Conservation (phyloP, 805 yeast species). For the Spathaspora sp. region DNA sequence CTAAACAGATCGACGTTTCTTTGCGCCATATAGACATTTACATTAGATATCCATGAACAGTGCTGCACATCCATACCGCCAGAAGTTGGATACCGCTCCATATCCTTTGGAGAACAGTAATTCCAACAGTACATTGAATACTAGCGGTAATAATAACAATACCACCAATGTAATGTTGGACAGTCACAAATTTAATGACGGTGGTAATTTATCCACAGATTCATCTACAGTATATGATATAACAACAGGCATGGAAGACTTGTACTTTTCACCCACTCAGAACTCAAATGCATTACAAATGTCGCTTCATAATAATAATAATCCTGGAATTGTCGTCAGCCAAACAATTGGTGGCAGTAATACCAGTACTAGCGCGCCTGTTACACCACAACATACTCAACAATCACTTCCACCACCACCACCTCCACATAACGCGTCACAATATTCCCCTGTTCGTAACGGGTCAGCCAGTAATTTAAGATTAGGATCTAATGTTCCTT, state of each 20-base stretch:
- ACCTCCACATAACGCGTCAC: neutral
- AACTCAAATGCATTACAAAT: neutral
- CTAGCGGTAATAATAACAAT: neutral
- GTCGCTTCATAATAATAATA: neutral
- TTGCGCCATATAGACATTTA: neutral
- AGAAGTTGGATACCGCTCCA: neutral
- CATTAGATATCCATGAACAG: neutral
- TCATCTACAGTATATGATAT: slow-evolving; percentile 1
- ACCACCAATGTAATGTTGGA: neutral
- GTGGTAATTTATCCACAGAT: neutral
- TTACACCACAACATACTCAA: slow-evolving; percentile 2
- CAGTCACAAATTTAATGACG: neutral
- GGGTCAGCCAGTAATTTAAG: neutral
- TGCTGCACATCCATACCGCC: neutral
- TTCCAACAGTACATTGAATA: neutral
- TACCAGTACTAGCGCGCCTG: neutral
- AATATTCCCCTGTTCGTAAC: neutral
- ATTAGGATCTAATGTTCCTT: slow-evolving; percentile 7
- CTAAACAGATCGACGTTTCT: neutral
- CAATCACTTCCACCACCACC: slow-evolving; percentile 3
- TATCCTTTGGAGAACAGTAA: neutral
- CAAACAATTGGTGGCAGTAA: neutral
- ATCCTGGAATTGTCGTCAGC: neutral
- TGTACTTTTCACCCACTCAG: slow-evolving; percentile 8
- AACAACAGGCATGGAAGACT: slow-evolving; percentile 6